Evolutionary conservation across 306 rosid genomes (phyloP).

Genomic region (Lathyrus sativus): DNA sequence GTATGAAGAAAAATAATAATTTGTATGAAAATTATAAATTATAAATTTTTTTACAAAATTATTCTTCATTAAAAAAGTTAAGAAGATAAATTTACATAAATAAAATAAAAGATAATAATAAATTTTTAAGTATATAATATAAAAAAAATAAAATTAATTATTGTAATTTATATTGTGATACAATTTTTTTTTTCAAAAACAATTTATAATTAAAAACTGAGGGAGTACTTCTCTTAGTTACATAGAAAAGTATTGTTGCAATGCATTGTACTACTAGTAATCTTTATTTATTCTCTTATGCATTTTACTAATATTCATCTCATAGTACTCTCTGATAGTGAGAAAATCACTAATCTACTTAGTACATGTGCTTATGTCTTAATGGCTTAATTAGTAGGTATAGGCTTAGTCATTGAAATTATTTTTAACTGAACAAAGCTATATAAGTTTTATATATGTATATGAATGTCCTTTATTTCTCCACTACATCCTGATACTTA

Average conservation of each 20-base stretch:
- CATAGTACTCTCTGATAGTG: not conserved
- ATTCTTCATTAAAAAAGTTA: too few relatives aligned
- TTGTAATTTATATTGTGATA: too few relatives aligned
- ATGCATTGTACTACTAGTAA: not conserved
- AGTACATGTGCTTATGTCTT: slow-evolving; percentile 52
- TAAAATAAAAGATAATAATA: too few relatives aligned
- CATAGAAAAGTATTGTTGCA: not conserved
- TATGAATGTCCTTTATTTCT: slow-evolving; percentile 12
- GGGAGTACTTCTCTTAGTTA: too few relatives aligned
- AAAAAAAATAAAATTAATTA: too few relatives aligned
- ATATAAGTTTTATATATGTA: not conserved
- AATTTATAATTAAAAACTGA: too few relatives aligned
- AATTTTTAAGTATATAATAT: too few relatives aligned
- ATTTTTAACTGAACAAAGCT: slow-evolving; percentile 12
- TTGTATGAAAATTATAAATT: too few relatives aligned
- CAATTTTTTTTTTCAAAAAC: too few relatives aligned
- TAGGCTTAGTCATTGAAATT: slow-evolving; percentile 15
- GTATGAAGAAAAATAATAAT: too few relatives aligned
- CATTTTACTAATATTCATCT: not conserved
- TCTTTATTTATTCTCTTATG: not conserved
- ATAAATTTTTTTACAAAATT: too few relatives aligned
- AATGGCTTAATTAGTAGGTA: slow-evolving; percentile 48
- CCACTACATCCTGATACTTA: slow-evolving; percentile 35
- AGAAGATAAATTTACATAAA: too few relatives aligned
- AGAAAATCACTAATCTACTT: slow-evolving; percentile 27